Base-by-base conservation (phyloP, 1,284 basidiomycete species). In the Anthracocystis setariae region DNA sequence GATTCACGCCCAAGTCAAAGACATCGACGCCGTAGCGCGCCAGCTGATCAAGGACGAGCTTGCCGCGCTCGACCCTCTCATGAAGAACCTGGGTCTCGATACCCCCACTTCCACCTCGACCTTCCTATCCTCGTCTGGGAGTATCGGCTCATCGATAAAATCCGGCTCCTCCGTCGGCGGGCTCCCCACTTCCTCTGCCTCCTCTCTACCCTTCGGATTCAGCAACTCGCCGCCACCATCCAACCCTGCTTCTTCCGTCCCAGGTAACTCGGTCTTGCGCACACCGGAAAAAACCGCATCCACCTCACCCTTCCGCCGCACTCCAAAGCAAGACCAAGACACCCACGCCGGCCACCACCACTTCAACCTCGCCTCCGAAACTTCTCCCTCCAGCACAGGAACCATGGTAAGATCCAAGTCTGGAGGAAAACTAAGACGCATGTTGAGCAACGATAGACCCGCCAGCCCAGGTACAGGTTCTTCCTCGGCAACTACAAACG, bases 11-110 rank as follows among this genome's bases (percentile, higher is more conserved):
- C 60, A 69, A 29, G 40, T 75, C 43, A 77, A 77, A 45, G 77
- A 79, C 35, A 55, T 79, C 20, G 77, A 79, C 51, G 40, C 24
- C 0, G 38, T 77, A 3, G 77, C 77, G 5, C 42, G 76, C 0
- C 73, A 76, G 37, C 17, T 65, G 43, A 76, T 78, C 54, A 76
- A 76, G 55, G 69, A 78, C 21, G 73, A 78, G 23, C 38, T 78
- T 15, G 47, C 67, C 0, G 58, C 59, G 9, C 40, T 78, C 13
- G 75, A 75, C 25, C 72, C 74, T 2, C 24, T 75, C 12, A 55
- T 68, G 46, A 58, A 66, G 33, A 62, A 70, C 23, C 47, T 73
- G 7, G 58, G 58, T 7, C 15, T 73, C 5, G 60, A 55, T 7
- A 27, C 35, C 3, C 17, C 24, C 3, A 21, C 10, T 5, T 43